Percentiles rank a stretch among this genome's conserved stretches.
Evolutionary conservation across 805 yeast genomes (phyloP).

Genomic region (Myxozyma mucilagina): DNA sequence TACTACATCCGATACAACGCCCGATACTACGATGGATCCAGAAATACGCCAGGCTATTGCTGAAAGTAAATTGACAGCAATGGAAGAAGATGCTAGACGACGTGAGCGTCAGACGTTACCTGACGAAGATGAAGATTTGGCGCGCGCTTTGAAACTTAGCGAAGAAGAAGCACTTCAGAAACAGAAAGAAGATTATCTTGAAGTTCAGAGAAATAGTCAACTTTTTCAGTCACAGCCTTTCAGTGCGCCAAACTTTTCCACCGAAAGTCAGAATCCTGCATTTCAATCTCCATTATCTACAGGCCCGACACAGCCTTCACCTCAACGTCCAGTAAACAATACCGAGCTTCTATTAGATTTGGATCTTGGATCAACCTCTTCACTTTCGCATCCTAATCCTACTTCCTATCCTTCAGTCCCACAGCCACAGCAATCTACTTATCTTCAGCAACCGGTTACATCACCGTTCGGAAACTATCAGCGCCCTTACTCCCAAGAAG

Average conservation of each 20-base stretch:
- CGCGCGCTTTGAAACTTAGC: conserved; percentile 69
- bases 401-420: not conserved
- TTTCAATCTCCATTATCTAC: conserved; percentile 9
- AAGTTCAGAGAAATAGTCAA: not conserved
- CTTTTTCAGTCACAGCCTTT: conserved; percentile 1
- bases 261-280: not conserved
- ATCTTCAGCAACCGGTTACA: not conserved
- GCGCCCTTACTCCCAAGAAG: no score
- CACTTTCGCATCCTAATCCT: not conserved
- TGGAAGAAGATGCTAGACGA: conserved; percentile 64
- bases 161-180: conserved; percentile 58
- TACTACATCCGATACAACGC: not conserved
- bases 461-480: not conserved
- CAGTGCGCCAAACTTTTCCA: not conserved
- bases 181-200: conserved; percentile 8
- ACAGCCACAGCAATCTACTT: not conserved
- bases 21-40: conserved; percentile 47
- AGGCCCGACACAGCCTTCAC: conserved; percentile 19
- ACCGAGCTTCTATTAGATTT: conserved; percentile 18
- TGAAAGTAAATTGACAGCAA: conserved; percentile 77
- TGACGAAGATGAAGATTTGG: conserved; percentile 61
- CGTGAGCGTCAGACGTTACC: conserved; percentile 39
- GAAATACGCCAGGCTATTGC: conserved; percentile 80
- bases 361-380: conserved; percentile 5
- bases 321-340: conserved; percentile 1